phyloP scores from a whole-genome alignment of 768 basidiomycete genomes.

The Agaricus blazei region DNA sequence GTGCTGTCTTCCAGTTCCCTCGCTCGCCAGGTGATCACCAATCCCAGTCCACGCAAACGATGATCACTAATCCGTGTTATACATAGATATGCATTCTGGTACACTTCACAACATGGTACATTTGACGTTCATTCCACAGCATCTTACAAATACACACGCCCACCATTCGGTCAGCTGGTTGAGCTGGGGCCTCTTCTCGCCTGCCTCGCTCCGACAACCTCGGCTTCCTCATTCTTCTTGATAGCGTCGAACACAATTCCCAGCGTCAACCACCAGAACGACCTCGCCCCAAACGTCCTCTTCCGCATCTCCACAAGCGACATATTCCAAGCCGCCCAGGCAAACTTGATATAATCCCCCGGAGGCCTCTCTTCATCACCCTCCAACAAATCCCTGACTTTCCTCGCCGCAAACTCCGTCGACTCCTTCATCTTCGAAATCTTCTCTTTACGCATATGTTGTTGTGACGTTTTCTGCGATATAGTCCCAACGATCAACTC shows the following conservation, averaged over 20 bases:
- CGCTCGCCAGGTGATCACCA: too few relatives aligned
- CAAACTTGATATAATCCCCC: constrained; percentile 35
- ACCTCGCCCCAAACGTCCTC: constrained; percentile 47
- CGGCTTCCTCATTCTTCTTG: constrained; percentile 2
- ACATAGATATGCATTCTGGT: too few relatives aligned
- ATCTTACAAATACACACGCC: background rate
- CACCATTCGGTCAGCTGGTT: background rate
- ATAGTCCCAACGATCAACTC: constrained; percentile 65
- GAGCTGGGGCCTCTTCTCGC: background rate
- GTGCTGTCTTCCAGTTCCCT: too few relatives aligned
- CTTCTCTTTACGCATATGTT: constrained; percentile 42
- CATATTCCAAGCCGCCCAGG: constrained; percentile 53
- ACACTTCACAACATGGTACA: too few relatives aligned
- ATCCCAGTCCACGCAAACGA: too few relatives aligned
- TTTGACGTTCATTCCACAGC: too few relatives aligned
- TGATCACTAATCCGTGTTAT: too few relatives aligned
- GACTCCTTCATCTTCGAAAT: constrained; percentile 52
- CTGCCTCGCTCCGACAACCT: background rate
- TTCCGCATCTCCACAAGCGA: constrained; percentile 19
- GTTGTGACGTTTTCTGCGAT: constrained; percentile 53
- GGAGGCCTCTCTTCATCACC: constrained; percentile 38
- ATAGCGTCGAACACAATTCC: constrained; percentile 50
- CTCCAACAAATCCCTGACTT: constrained; percentile 40
- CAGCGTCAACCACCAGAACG: constrained; percentile 56
- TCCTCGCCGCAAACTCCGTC: constrained; percentile 44